phyloP scores from a whole-genome alignment of 352 stramenopile species.

The Phytophthora litchii region DNA sequence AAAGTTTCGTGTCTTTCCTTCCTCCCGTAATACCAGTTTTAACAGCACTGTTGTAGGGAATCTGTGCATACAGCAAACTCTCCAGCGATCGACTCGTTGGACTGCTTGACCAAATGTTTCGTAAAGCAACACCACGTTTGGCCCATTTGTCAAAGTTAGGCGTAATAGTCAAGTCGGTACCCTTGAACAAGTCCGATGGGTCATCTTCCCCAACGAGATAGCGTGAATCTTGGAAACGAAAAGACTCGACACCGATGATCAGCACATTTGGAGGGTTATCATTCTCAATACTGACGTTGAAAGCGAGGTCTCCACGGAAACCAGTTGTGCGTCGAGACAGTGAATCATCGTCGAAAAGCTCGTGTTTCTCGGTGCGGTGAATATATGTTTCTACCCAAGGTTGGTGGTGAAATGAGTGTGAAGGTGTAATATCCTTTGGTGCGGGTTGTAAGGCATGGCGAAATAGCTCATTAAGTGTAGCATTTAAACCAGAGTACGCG shows the following conservation, averaged over 20 bases:
- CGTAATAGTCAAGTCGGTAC: neutral
- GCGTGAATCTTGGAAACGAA: neutral
- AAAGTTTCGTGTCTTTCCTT: neutral
- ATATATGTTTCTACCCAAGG: neutral
- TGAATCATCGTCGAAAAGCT: neutral
- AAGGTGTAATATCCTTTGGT: constrained; percentile 43
- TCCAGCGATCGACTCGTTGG: constrained; percentile 4
- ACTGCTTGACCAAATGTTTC: constrained; percentile 1
- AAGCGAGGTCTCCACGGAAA: neutral
- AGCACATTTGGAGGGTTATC: neutral
- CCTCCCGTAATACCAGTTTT: neutral
- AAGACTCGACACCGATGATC: neutral
- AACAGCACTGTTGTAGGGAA: neutral
- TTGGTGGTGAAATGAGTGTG: no score
- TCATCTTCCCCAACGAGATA: constrained; percentile 3
- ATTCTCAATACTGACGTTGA: neutral
- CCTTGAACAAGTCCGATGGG: neutral
- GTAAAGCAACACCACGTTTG: neutral
- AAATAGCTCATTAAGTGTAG: no score
- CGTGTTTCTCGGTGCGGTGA: neutral
- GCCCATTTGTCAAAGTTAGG: constrained; percentile 2
- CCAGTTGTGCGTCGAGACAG: neutral
- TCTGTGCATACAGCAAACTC: neutral
- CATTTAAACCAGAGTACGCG: no score
- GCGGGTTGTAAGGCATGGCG: no score